Conservation (phyloP, 257 asterid species). For the Solanum tarapatanum region DNA sequence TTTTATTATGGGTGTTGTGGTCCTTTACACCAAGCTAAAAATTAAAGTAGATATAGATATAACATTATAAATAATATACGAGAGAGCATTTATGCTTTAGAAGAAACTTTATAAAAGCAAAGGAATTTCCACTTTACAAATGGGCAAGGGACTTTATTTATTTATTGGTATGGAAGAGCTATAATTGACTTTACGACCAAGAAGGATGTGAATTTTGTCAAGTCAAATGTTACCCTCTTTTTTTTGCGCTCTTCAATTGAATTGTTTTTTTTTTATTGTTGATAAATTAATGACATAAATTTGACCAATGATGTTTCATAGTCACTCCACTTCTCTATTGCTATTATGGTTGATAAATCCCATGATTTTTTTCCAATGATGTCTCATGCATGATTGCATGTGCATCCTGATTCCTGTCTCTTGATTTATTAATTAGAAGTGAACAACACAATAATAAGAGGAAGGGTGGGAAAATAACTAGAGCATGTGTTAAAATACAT, state of each 20-base stretch:
- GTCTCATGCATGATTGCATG: slow-evolving; percentile 10
- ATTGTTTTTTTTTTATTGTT: neutral
- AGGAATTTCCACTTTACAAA: slow-evolving; percentile 39
- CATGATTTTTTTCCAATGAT: neutral
- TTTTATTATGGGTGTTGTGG: neutral
- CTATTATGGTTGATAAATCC: neutral
- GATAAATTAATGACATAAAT: neutral
- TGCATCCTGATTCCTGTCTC: neutral
- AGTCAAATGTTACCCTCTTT: neutral
- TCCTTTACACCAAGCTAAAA: neutral
- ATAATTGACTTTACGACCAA: neutral
- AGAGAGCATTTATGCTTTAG: slow-evolving; percentile 19
- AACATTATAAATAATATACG: neutral
- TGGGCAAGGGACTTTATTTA: slow-evolving; percentile 21
- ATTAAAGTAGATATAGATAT: neutral
- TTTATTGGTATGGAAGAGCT: neutral
- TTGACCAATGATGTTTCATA: neutral
- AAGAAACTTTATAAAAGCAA: slow-evolving; percentile 25
- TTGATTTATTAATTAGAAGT: neutral
- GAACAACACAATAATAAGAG: neutral
- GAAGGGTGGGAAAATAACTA: neutral
- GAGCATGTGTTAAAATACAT: neutral
- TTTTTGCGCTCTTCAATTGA: neutral
- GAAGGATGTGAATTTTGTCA: neutral
- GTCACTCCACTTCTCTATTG: neutral